These are phyloP conservation scores for Vitis hybrid DNA, from an alignment of 177 flowering plant genomes.

Conservation along the genomic window DNA sequence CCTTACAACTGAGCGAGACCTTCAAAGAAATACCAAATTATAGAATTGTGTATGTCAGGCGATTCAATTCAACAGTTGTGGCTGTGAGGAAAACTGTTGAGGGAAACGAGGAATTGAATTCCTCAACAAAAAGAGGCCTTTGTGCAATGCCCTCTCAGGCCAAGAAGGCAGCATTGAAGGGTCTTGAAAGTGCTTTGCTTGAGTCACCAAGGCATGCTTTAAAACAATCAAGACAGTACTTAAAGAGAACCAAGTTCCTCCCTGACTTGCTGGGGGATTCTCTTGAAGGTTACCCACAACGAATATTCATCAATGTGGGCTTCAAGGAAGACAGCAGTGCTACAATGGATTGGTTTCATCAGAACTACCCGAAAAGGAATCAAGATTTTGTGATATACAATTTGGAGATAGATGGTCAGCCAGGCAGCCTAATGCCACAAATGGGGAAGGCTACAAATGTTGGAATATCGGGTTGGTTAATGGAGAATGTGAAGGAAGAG, in stretches of 20 bases:
- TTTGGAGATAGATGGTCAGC: slow-evolving; percentile 31
- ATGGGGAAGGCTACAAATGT: not conserved
- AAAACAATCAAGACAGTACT: slow-evolving; percentile 27
- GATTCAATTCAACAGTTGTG: too few relatives aligned
- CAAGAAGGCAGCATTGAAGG: slow-evolving; percentile 45
- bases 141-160: slow-evolving; percentile 27
- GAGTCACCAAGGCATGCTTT: slow-evolving; percentile 64
- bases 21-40: too few relatives aligned
- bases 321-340: slow-evolving; percentile 19
- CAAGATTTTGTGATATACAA: slow-evolving; percentile 53
- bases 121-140: slow-evolving; percentile 19
- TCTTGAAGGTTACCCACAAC: slow-evolving; percentile 51
- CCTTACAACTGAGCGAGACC: too few relatives aligned
- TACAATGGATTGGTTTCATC: slow-evolving; percentile 46
- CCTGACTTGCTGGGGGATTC: slow-evolving; percentile 64
- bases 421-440: slow-evolving; percentile 15
- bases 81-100: slow-evolving; percentile 22
- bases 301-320: slow-evolving; percentile 64
- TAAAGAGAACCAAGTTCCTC: slow-evolving; percentile 50
- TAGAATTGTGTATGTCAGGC: too few relatives aligned
- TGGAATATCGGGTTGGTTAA: slow-evolving; percentile 67
- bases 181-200: slow-evolving; percentile 64
- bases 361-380: slow-evolving; percentile 59
- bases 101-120: not conserved
- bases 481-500: slow-evolving; percentile 56